These are phyloP conservation scores for Globisporangium polare DNA, from an alignment of 352 stramenopile genomes.

Conservation along the genomic window DNA sequence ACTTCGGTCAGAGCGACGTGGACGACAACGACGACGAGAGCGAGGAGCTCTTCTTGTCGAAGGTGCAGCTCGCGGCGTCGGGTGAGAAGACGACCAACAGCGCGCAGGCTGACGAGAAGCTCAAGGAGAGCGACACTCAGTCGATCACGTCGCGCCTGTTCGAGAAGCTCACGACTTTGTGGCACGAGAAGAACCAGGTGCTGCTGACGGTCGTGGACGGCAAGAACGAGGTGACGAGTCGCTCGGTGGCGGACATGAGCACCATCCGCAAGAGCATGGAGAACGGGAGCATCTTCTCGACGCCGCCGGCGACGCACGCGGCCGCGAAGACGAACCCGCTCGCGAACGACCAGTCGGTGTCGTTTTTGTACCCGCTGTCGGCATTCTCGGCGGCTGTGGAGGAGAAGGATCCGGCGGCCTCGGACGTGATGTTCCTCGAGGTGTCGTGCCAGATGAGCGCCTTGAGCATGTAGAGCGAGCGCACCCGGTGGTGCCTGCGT, in stretches of 20 bases:
- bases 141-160: conserved; percentile 68
- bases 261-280: conserved; percentile 66
- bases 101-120: not conserved
- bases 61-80: conserved; percentile 18
- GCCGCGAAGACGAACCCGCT: conserved; percentile 23
- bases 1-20: conserved; percentile 56
- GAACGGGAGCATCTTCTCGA: conserved; percentile 64
- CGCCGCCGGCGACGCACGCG: conserved; percentile 24
- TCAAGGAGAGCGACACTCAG: conserved; percentile 16
- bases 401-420: conserved; percentile 21
- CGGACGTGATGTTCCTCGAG: conserved; percentile 70
- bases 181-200: conserved; percentile 86
- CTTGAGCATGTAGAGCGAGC: conserved; percentile 23
- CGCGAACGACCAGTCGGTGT: conserved; percentile 62
- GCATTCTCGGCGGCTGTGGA: conserved; percentile 59
- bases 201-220: conserved; percentile 64
- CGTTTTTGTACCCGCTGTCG: conserved; percentile 84
- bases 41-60: conserved; percentile 14
- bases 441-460: conserved; percentile 75
- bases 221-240: conserved; percentile 68
- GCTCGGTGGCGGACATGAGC: conserved; percentile 80
- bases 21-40: conserved; percentile 41
- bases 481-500: not conserved
- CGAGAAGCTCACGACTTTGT: conserved; percentile 73
- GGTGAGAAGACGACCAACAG: not conserved